These are phyloP conservation scores for Elaeis oleifera DNA, from an alignment of 202 grass and related monocot genomes.

Conservation along the genomic window DNA sequence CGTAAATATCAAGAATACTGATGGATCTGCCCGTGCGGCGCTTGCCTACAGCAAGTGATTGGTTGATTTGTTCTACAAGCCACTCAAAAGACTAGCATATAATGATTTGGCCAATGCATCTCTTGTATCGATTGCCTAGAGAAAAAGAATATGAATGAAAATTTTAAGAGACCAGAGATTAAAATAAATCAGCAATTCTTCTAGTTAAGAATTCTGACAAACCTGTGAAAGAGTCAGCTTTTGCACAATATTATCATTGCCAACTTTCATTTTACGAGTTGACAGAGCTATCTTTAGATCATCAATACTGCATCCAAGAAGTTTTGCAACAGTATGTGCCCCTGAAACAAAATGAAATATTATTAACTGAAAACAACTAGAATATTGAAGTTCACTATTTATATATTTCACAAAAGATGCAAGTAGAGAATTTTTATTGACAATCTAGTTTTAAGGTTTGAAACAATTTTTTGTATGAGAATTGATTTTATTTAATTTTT, in stretches of 20 bases:
- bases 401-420: too few relatives aligned
- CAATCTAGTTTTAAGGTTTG: too few relatives aligned
- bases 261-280: conserved; percentile 88
- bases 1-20: conserved; percentile 98
- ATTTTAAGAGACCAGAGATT: conserved; percentile 1
- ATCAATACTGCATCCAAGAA: conserved; percentile 80
- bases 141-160: conserved; percentile 23
- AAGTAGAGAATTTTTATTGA: too few relatives aligned
- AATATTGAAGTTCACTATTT: too few relatives aligned
- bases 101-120: conserved; percentile 94
- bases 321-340: conserved; percentile 64
- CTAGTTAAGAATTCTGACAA: conserved; percentile 16
- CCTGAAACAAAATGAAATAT: conserved; percentile 39
- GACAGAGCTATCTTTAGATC: conserved; percentile 69
- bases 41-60: conserved; percentile 57
- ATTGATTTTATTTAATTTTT: too few relatives aligned
- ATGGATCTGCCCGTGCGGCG: conserved; percentile 59
- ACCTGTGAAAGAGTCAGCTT: conserved; percentile 95
- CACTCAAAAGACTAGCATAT: conserved; percentile 83
- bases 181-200: conserved; percentile 8
- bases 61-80: conserved; percentile 79
- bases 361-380: conserved; percentile 4
- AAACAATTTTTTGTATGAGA: too few relatives aligned
- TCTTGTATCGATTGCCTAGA: conserved; percentile 75
- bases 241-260: conserved; percentile 91